These are phyloP conservation scores for Rhodosporidiobolus sp. DNA, from an alignment of 768 basidiomycete species.

Conservation along the genomic window DNA sequence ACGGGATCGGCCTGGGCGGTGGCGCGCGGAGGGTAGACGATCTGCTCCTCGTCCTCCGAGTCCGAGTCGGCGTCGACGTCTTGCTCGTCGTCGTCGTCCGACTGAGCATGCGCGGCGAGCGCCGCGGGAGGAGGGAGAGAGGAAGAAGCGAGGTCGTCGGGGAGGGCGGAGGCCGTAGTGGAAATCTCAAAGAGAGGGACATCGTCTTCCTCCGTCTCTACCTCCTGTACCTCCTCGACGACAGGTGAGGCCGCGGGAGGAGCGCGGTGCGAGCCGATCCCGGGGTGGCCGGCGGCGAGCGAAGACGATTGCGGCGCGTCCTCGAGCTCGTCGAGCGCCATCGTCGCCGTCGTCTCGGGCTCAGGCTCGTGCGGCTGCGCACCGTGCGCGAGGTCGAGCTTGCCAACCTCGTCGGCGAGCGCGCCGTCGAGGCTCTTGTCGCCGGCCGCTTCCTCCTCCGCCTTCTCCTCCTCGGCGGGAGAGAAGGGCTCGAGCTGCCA, in stretches of 20 bases:
- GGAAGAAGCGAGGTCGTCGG: background rate
- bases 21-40: constrained; percentile 16
- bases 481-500: background rate
- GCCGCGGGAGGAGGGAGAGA: constrained; percentile 1
- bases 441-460: no score
- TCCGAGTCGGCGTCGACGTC: background rate
- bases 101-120: background rate
- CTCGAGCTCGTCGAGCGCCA: constrained; percentile 25
- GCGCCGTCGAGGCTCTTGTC: constrained; percentile 5
- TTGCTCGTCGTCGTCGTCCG: background rate
- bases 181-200: constrained; percentile 30
- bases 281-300: constrained; percentile 14
- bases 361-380: constrained; percentile 1
- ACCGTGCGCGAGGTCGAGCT: constrained; percentile 1
- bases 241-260: background rate
- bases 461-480: background rate
- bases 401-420: constrained; percentile 17
- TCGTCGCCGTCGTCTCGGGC: constrained; percentile 12
- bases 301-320: background rate
- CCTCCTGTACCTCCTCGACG: background rate
- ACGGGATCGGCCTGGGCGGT: constrained; percentile 26
- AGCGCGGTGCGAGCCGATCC: constrained; percentile 2
- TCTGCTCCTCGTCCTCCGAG: constrained; percentile 18
- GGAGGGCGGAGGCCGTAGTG: background rate
- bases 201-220: background rate